Percentiles rank a stretch among this genome's conserved stretches.
Conservation (phyloP, 371 early-diverging fungal genomes). For the Mucor saturninus region DNA sequence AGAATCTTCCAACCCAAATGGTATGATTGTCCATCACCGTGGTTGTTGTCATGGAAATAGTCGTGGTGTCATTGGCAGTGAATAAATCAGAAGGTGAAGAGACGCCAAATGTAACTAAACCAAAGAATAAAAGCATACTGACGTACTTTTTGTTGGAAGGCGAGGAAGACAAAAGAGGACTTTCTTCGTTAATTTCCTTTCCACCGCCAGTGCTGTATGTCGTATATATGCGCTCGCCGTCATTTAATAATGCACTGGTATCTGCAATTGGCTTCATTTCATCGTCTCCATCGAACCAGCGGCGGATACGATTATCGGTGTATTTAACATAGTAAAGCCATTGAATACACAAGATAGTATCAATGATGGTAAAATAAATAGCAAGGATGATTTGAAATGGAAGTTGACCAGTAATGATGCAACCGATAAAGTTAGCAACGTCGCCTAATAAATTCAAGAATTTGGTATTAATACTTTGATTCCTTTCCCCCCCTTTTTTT, state of each 20-base stretch:
- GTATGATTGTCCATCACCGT: constrained; percentile 11
- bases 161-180: constrained; percentile 18
- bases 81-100: constrained; percentile 12
- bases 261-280: constrained; percentile 11
- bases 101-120: constrained; percentile 13
- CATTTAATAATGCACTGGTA: background rate
- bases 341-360: constrained; percentile 46
- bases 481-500: too few species aligned
- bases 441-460: constrained; percentile 55
- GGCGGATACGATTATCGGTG: constrained; percentile 37
- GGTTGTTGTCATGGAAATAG: background rate
- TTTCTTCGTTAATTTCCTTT: constrained; percentile 24
- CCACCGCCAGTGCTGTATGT: constrained; percentile 7
- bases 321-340: constrained; percentile 55
- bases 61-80: background rate
- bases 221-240: constrained; percentile 9
- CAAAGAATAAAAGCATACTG: constrained; percentile 23
- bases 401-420: constrained; percentile 68
- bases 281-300: constrained; percentile 35
- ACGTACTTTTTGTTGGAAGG: constrained; percentile 24
- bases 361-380: constrained; percentile 46
- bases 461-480: too few species aligned
- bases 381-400: constrained; percentile 68
- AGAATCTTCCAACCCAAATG: constrained; percentile 60
- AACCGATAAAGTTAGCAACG: constrained; percentile 71